These are phyloP conservation scores for Brachypodium distachyon DNA, from an alignment of 202 grass and related monocot genomes.

Conservation along the genomic window DNA sequence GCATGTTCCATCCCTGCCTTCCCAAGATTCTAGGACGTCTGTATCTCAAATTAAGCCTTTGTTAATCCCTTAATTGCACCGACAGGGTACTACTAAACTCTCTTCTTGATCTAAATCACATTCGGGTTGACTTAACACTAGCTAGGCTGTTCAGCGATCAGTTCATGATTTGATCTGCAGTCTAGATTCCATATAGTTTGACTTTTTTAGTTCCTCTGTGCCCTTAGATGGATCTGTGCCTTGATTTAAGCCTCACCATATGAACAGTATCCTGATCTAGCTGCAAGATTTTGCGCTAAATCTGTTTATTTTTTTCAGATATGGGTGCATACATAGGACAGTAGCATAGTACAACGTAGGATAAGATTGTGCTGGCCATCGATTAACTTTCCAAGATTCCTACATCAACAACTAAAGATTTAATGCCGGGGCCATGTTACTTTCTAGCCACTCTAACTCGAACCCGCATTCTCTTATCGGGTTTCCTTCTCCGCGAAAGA, in stretches of 20 bases:
- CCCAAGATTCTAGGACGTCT: constrained; percentile 44
- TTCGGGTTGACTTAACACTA: constrained; percentile 9
- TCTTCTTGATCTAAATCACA: constrained; percentile 14
- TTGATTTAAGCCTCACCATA: not conserved
- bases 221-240: not conserved
- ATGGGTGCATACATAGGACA: constrained; percentile 13
- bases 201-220: constrained; percentile 11
- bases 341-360: constrained; percentile 32
- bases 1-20: constrained; percentile 30
- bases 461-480: constrained; percentile 8
- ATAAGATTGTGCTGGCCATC: constrained; percentile 38
- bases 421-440: constrained; percentile 23
- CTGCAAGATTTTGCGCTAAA: constrained; percentile 1
- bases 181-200: constrained; percentile 8
- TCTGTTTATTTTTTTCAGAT: not conserved
- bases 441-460: constrained; percentile 7
- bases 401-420: constrained; percentile 32
- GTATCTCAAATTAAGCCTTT: constrained; percentile 22
- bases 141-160: constrained; percentile 15
- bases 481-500: constrained; percentile 18
- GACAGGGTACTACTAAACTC: constrained; percentile 34
- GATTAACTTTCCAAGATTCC: constrained; percentile 25
- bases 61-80: constrained; percentile 23
- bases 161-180: constrained; percentile 19
- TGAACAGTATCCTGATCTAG: constrained; percentile 8